phyloP scores from a whole-genome alignment of 352 stramenopile species.

The Elongisporangium undulatum region DNA sequence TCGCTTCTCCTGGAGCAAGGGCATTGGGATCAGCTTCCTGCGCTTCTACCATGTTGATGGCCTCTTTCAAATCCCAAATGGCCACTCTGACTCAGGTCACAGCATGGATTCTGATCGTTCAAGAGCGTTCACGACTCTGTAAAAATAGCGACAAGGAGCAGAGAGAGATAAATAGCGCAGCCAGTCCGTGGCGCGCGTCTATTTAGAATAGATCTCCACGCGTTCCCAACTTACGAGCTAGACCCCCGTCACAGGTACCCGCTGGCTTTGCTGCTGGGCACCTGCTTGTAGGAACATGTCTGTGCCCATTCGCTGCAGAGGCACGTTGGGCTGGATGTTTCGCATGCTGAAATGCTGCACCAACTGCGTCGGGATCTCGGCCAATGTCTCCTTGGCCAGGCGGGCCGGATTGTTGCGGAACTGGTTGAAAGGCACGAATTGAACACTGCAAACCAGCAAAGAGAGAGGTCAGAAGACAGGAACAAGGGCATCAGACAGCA shows the following conservation, averaged over 20 bases:
- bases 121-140: not conserved
- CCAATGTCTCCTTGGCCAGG: slow-evolving; percentile 65
- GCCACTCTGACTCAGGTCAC: too few relatives aligned
- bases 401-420: slow-evolving; percentile 54
- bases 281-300: slow-evolving; percentile 16
- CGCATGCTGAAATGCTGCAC: slow-evolving; percentile 56
- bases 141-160: not conserved
- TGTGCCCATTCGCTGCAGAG: slow-evolving; percentile 51
- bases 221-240: not conserved
- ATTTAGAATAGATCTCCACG: not conserved
- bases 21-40: not conserved
- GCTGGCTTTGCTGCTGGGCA: too few relatives aligned
- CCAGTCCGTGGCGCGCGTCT: not conserved
- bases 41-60: not conserved
- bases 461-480: not conserved
- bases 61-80: not conserved
- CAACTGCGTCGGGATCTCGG: slow-evolving; percentile 62
- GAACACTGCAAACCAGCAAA: slow-evolving; percentile 38
- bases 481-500: slow-evolving; percentile 1
- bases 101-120: not conserved
- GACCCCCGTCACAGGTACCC: slow-evolving; percentile 1
- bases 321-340: slow-evolving; percentile 44
- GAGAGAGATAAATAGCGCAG: not conserved
- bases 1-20: not conserved
- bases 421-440: slow-evolving; percentile 74